phyloP scores from a whole-genome alignment of 139 green algal genomes.

The Gonium pectorale region DNA sequence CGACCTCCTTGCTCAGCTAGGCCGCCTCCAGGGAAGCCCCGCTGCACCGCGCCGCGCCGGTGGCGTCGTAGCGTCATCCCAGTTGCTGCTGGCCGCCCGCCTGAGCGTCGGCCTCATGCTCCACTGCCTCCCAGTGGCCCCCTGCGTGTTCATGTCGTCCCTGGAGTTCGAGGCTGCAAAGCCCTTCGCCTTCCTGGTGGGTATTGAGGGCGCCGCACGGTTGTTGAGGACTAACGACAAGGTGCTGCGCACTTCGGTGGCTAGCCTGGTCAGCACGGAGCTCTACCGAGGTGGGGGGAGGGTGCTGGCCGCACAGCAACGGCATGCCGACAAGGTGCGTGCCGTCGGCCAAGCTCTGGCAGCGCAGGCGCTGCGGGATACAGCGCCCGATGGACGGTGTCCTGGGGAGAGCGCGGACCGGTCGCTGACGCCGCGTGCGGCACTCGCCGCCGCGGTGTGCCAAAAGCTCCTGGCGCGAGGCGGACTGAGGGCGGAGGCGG shows the following conservation, averaged over 20 bases:
- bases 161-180: background rate
- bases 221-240: too few species aligned
- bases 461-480: background rate
- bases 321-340: too few species aligned
- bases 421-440: background rate
- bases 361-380: too few species aligned
- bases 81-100: background rate
- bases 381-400: too few species aligned
- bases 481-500: background rate
- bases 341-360: too few species aligned
- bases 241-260: too few species aligned
- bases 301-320: background rate
- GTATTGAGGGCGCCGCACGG: too few species aligned
- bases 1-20: background rate
- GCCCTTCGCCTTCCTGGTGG: slow-evolving; percentile 1
- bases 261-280: too few species aligned
- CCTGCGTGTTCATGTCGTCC: background rate
- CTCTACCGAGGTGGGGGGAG: too few species aligned
- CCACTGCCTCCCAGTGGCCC: background rate
- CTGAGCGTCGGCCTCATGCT: background rate
- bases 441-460: background rate
- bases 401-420: background rate
- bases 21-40: background rate
- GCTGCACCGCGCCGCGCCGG: background rate
- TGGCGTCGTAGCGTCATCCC: background rate